These are phyloP conservation scores for Ceriops tagal DNA, from an alignment of 345 rosid genomes.

Conservation along the genomic window DNA sequence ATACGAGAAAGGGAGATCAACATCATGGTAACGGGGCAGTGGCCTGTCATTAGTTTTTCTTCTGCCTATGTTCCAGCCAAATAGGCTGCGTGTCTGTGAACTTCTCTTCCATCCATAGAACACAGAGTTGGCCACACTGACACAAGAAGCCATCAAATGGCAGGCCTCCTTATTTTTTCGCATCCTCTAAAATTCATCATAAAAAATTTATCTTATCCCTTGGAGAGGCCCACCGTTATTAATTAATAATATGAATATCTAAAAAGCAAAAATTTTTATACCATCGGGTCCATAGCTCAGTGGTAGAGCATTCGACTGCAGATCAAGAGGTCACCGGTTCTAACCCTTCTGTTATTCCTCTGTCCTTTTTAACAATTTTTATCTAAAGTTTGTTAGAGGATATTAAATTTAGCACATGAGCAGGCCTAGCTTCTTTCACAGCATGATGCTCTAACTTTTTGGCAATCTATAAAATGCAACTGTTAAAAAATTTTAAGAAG, in stretches of 20 bases:
- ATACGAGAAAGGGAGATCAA: conserved; percentile 57
- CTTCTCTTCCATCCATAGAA: conserved; percentile 21
- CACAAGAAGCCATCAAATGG: conserved; percentile 44
- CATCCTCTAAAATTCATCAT: neutral
- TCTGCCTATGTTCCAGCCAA: conserved; percentile 59
- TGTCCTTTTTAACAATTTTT: too few relatives aligned
- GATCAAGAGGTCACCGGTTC: conserved; percentile 40
- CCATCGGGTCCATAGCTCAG: conserved; percentile 30
- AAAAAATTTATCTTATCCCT: conserved; percentile 21
- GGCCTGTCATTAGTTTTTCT: conserved; percentile 33
- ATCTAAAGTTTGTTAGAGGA: neutral
- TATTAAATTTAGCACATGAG: too few relatives aligned
- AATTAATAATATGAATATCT: too few relatives aligned
- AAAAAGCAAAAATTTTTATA: rapidly evolving
- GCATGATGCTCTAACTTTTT: too few relatives aligned
- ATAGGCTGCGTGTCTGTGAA: conserved; percentile 39
- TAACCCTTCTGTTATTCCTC: conserved; percentile 4
- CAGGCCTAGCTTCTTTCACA: too few relatives aligned
- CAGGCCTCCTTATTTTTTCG: too few relatives aligned
- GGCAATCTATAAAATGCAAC: too few relatives aligned
- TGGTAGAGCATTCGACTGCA: conserved; percentile 41
- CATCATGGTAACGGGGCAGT: conserved; percentile 42
- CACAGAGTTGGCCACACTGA: conserved; percentile 36
- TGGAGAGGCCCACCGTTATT: neutral
- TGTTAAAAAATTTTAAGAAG: too few relatives aligned